Conservation (phyloP, 768 basidiomycete species). For the Lactarius vividus region DNA sequence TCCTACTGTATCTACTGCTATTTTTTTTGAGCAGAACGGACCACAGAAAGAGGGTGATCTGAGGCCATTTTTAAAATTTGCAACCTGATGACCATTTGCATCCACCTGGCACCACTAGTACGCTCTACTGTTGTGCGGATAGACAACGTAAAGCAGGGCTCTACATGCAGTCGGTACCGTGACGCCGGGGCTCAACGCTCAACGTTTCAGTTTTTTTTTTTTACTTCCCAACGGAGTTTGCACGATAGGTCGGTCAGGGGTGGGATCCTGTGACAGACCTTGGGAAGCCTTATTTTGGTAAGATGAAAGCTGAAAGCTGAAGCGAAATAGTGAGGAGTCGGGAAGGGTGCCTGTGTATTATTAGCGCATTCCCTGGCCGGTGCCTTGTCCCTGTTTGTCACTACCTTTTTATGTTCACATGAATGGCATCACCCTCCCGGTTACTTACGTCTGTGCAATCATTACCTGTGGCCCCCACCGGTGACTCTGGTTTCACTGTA, state of each 20-base stretch:
- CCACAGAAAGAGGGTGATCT: no score
- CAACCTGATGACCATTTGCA: no score
- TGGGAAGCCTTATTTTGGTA: not conserved
- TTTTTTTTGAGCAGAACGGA: no score
- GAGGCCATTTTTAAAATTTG: no score
- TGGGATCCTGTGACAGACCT: not conserved
- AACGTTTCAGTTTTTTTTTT: no score
- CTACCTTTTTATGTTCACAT: not conserved
- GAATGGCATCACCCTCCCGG: not conserved
- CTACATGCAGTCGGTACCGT: no score
- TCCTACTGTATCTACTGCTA: no score
- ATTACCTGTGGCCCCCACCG: not conserved
- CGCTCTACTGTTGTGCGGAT: not conserved
- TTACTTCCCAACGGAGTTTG: not conserved
- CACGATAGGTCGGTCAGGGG: not conserved
- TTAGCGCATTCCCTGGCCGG: no score
- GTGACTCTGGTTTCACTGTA: not conserved
- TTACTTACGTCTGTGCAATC: not conserved
- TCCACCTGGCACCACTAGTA: no score
- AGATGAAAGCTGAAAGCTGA: not conserved
- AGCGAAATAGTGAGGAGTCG: not conserved
- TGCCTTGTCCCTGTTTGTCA: no score
- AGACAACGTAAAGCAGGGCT: no score
- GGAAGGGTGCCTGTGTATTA: not conserved
- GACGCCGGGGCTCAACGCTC: no score